Base-by-base conservation (phyloP, 257 asterid genomes). In the Primulina eburnea region DNA sequence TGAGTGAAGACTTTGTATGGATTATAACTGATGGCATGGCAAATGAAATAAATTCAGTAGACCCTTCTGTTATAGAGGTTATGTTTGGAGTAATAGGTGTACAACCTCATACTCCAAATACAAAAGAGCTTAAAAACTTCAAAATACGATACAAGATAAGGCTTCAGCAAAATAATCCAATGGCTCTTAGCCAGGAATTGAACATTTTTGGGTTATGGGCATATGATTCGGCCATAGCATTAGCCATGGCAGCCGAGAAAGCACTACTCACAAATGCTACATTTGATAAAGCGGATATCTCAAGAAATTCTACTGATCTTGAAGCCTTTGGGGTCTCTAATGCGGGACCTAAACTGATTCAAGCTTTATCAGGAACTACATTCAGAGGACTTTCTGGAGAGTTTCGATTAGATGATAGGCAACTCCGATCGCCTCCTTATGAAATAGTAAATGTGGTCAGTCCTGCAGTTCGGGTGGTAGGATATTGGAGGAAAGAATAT, bases 241-340 rank as follows among this genome's bases (percentile, higher is more conserved):
- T 74, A 6, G 78, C 74, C n/a, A 67, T 68, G 70, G 74, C 78
- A 24, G 74, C 30, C 4, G 78, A 74, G 58, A 50, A 57, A 62
- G 71, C 47, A 4, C 9, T 12, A 37, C 16, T 9, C 33, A 35
- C 56, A 16, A 62, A 47, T 29, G 21, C 24, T 2, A 37, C 38
- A 5, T 34, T 43, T 11, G 11, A 17, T 1, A 53, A 20, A 65
- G 7, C 26, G 3, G 21, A 55, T 18, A 3, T 11, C 24, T 26
- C 66, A 2, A 26, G 65, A 1, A 34, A 35, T 17, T 30, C 71
- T 0, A 68, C 71, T 6, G 70, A 75, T 24, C 43, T 70, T 66
- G 71, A 65, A 38, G 53, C 20, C 58, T 56, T 56, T 8, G 53
- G 64, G 50, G 71, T 62, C 17, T 75, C 79, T 6, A 9, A 5